Evolutionary conservation across 225 moss, liverwort and hornwort genomes (phyloP).

Genomic region (Marchantia polymorpha): DNA sequence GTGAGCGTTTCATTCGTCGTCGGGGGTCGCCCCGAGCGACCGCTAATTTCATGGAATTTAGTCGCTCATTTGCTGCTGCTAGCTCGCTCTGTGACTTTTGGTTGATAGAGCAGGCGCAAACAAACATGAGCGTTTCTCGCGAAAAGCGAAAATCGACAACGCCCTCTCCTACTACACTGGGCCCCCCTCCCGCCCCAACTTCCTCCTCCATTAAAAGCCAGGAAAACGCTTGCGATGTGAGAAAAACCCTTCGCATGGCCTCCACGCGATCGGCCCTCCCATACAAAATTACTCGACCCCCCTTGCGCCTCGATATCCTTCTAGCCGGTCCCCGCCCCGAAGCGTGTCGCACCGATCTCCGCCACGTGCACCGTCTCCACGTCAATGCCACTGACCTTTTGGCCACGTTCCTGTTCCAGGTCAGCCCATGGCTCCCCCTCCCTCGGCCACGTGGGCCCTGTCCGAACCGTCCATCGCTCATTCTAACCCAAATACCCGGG

Average conservation of each 20-base stretch:
- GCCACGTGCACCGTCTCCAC: conserved; percentile 1
- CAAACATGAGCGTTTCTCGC: conserved; percentile 14
- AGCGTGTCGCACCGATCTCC: background rate
- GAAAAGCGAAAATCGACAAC: conserved; percentile 10
- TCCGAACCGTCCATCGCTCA: background rate
- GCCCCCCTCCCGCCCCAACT: conserved; percentile 9
- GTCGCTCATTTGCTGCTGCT: background rate
- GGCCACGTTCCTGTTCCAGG: background rate
- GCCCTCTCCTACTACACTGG: conserved; percentile 10
- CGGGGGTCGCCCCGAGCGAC: background rate
- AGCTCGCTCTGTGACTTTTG: background rate
- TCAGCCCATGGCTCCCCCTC: background rate
- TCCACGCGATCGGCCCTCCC: conserved; percentile 11
- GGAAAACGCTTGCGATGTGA: conserved; percentile 12
- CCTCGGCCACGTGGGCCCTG: background rate
- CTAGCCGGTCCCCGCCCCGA: background rate
- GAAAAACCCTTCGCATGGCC: conserved; percentile 12
- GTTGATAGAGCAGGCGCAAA: conserved; percentile 10
- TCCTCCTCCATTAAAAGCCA: conserved; percentile 13
- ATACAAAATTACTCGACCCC: background rate
- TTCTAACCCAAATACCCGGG: background rate
- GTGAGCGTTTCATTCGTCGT: conserved; percentile 2
- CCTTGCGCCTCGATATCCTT: background rate
- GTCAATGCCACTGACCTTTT: background rate
- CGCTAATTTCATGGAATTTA: conserved; percentile 2